phyloP scores from a whole-genome alignment of 2,329 filamentous ascomycete genomes.

The Chaetomium olivaceum region DNA sequence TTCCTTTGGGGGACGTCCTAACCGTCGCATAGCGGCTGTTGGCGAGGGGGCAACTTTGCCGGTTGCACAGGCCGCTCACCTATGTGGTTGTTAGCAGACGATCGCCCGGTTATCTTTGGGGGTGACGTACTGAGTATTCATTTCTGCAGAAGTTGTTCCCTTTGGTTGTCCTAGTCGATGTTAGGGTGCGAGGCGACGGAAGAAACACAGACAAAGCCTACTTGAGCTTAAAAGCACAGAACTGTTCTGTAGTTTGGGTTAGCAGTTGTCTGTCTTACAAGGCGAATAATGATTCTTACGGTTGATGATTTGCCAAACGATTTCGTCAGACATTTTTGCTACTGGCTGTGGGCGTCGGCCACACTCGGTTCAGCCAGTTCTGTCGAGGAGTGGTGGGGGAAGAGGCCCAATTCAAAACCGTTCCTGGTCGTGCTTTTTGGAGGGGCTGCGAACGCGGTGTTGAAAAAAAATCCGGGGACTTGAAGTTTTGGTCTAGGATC shows the following conservation, averaged over 20 bases:
- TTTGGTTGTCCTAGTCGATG: conserved; percentile 57
- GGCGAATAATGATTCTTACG: conserved; percentile 38
- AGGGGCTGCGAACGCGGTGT: conserved; percentile 16
- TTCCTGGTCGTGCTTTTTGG: conserved; percentile 14
- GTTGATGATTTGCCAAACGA: conserved; percentile 96
- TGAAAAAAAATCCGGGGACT: conserved; percentile 20
- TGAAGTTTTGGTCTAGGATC: conserved; percentile 13
- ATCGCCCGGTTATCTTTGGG: neutral
- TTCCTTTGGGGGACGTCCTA: conserved; percentile 72
- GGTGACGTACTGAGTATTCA: conserved; percentile 67
- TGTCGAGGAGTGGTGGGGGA: neutral
- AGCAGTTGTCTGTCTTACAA: conserved; percentile 47
- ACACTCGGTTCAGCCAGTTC: neutral
- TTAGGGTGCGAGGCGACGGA: conserved; percentile 8
- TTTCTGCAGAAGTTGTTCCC: conserved; percentile 93
- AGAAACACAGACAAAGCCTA: conserved; percentile 43
- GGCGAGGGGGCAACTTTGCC: conserved; percentile 86
- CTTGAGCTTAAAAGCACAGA: conserved; percentile 91
- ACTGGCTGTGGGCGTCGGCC: neutral
- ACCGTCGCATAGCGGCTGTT: conserved; percentile 94
- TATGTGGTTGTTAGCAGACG: neutral
- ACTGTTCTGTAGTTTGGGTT: conserved; percentile 58
- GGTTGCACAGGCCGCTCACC: conserved; percentile 46
- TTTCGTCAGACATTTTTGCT: conserved; percentile 82
- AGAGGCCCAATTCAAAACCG: neutral